Evolutionary conservation across 2,329 filamentous ascomycete genomes (phyloP), one percentile per base, ranked within the genome.

Genomic region (Aspergillus novoparasiticus): DNA sequence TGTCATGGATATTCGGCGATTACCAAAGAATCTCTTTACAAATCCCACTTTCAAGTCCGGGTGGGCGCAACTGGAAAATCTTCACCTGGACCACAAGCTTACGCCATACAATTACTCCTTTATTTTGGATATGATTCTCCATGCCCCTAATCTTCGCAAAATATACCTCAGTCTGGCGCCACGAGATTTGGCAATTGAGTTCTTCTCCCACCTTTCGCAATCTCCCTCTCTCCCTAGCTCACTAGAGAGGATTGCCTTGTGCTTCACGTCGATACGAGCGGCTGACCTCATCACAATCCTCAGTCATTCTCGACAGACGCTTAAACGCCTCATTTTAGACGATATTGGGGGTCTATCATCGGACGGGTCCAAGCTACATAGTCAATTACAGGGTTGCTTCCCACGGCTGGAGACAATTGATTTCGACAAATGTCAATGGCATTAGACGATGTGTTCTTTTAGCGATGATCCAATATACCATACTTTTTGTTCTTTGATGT

Each of bases 41-140:
- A 55, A 57, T 41, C 39, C 55, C 9, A n/a, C 46, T 5, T 65
- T 65, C 45, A 55, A 36, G 23, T 14, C 55, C 8, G 60, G 57
- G 19, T 65, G 63, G 63, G 19, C 16, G 0, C 9, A 16, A 21
- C 50, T 65, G 28, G 56, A 58, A 9, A 65, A 65, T 34, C 58
- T 65, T 8, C 63, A 65, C 36, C 61, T 65, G 9, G 63, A 63
- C 14, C 63, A 63, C 26, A 57, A 61, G 4, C 55, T 63, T 26
- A 65, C 63, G 6, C 58, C 63, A 5, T 43, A 60, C 12, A 65
- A 65, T 30, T 65, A 63, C 26, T 60, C 61, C 6, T 65, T 65
- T 16, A 34, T 63, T 14, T 21, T 65, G 21, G 56, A 65, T 32
- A 41, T 61, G 36, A 55, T 65, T 6, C 58, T 59, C 8, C 34